Conservation (phyloP, 192 early-diverging fungal genomes). For the Coemansia asiatica region DNA sequence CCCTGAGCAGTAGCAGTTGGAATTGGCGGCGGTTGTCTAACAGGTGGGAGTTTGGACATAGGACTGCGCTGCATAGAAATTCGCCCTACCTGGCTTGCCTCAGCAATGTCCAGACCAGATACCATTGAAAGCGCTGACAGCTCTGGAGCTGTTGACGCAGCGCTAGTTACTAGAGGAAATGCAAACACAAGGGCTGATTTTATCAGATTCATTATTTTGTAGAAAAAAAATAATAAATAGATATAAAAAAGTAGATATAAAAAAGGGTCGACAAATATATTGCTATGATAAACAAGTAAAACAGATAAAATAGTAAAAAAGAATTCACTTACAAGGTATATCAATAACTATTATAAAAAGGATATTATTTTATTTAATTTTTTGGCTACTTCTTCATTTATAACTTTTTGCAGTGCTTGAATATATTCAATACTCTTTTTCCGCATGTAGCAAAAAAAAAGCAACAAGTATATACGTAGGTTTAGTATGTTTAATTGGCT, state of each 20-base stretch:
- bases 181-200: neutral
- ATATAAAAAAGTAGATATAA: neutral
- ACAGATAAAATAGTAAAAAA: no score
- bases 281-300: no score
- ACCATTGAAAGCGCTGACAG: neutral
- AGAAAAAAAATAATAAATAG: neutral
- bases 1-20: neutral
- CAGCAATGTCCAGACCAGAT: neutral
- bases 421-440: neutral
- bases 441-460: neutral
- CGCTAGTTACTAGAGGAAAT: conserved; percentile 6
- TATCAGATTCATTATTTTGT: neutral
- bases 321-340: no score
- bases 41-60: neutral
- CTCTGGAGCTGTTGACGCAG: conserved; percentile 11
- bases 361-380: neutral
- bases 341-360: no score
- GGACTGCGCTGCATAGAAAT: neutral
- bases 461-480: neutral
- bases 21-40: neutral
- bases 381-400: neutral
- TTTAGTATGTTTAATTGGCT: neutral
- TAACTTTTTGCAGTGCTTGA: neutral
- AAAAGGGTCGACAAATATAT: no score
- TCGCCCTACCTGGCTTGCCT: neutral